Conservation (phyloP, 768 basidiomycete genomes). For the Leucogyrophana mollusca region DNA sequence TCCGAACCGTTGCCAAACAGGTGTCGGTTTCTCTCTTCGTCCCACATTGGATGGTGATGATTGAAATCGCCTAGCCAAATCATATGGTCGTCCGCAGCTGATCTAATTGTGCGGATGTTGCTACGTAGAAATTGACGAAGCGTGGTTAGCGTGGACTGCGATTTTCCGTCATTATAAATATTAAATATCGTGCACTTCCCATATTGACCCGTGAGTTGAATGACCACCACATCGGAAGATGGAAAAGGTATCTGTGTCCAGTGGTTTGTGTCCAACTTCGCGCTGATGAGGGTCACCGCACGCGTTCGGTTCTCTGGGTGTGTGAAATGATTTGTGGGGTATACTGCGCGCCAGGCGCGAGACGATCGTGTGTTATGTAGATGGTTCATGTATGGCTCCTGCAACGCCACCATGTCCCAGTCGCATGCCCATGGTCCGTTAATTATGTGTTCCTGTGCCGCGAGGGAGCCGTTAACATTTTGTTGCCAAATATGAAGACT, state of each 20-base stretch:
- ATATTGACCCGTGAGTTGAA: conserved; percentile 16
- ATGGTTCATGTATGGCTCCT: background rate
- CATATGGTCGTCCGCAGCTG: conserved; percentile 8
- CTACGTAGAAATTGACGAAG: conserved; percentile 7
- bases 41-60: conserved; percentile 39
- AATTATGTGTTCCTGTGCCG: conserved; percentile 14
- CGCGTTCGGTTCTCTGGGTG: background rate
- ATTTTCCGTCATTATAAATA: conserved; percentile 34
- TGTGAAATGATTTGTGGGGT: background rate
- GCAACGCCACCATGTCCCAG: conserved; percentile 6
- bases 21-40: conserved; percentile 26
- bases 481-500: conserved; percentile 26
- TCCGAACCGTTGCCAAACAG: conserved; percentile 15
- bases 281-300: conserved; percentile 19
- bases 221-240: conserved; percentile 26
- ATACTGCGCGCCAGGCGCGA: background rate
- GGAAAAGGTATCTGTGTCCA: conserved; percentile 24
- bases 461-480: conserved; percentile 26
- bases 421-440: background rate
- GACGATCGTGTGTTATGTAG: conserved; percentile 1
- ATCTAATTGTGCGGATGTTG: background rate
- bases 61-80: conserved; percentile 40
- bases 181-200: conserved; percentile 32
- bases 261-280: conserved; percentile 10
- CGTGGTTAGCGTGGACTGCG: conserved; percentile 15